A percentile compares a stretch with the other conserved stretches of the same genome.
phyloP scores from a whole-genome alignment of 2,329 filamentous ascomycete genomes.

The Claviceps sp. region DNA sequence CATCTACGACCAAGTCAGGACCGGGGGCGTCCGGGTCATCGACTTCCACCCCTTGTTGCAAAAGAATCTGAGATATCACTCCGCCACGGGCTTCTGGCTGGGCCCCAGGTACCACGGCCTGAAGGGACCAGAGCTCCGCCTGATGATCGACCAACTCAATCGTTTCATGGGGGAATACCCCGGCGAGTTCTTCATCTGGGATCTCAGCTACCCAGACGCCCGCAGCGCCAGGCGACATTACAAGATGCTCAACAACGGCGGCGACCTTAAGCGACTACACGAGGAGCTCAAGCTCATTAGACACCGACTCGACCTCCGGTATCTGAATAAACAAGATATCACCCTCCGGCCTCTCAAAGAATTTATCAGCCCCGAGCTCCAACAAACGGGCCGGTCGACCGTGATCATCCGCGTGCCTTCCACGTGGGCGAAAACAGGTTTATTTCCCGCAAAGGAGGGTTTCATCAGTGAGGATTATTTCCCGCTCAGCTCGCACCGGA shows the following conservation, averaged over 20 bases:
- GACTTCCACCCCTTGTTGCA: conserved; percentile 14
- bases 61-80: conserved; percentile 5
- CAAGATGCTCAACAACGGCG: not conserved
- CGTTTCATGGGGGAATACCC: conserved; percentile 15
- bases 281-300: conserved; percentile 11
- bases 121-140: conserved; percentile 12
- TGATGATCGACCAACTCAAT: conserved; percentile 18
- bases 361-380: conserved; percentile 11
- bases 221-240: conserved; percentile 1
- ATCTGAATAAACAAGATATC: conserved; percentile 12
- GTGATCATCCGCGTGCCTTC: conserved; percentile 18
- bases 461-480: conserved; percentile 15
- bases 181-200: conserved; percentile 21
- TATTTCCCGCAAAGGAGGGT: conserved; percentile 15
- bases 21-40: conserved; percentile 18
- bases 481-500: conserved; percentile 14
- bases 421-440: conserved; percentile 8
- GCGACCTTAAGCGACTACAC: conserved; percentile 9
- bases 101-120: conserved; percentile 11
- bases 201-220: conserved; percentile 12
- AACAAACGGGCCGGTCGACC: conserved; percentile 8
- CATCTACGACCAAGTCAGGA: conserved; percentile 14
- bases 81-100: conserved; percentile 11
- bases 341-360: conserved; percentile 12
- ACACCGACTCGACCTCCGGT: conserved; percentile 9